These are phyloP conservation scores for Fusarium scirpi DNA, from an alignment of 2,329 filamentous ascomycete genomes.

Conservation along the genomic window DNA sequence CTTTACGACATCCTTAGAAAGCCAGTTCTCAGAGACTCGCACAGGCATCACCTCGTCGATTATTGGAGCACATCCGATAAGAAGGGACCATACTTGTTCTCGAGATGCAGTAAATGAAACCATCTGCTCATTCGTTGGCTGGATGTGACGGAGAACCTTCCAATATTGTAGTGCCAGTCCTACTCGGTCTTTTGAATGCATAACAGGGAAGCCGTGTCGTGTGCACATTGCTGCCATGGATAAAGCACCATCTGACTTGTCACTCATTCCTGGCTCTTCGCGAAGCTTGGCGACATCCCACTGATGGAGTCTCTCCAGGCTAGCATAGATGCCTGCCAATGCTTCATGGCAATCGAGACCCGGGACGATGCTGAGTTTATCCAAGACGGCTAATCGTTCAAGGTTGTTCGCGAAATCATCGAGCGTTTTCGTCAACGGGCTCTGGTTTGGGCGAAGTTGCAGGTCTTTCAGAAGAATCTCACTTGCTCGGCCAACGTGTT, in stretches of 20 bases:
- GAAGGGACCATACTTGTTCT: conserved; percentile 72
- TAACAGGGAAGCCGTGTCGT: conserved; percentile 75
- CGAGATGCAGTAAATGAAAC: conserved; percentile 54
- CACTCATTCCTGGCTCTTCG: conserved; percentile 59
- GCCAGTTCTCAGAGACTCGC: conserved; percentile 79
- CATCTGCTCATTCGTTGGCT: conserved; percentile 52
- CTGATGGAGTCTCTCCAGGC: conserved; percentile 75
- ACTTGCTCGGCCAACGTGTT: conserved; percentile 71
- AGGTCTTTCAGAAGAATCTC: conserved; percentile 76
- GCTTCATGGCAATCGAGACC: conserved; percentile 83
- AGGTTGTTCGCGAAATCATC: conserved; percentile 79
- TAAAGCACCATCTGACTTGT: conserved; percentile 62
- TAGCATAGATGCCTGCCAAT: conserved; percentile 77
- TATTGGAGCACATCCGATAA: conserved; percentile 72
- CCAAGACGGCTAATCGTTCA: conserved; percentile 74
- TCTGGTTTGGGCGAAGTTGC: conserved; percentile 68
- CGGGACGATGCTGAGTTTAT: conserved; percentile 76
- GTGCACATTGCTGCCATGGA: conserved; percentile 73
- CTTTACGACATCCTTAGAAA: conserved; percentile 75
- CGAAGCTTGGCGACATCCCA: conserved; percentile 74
- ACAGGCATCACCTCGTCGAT: conserved; percentile 65
- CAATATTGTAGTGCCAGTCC: conserved; percentile 83
- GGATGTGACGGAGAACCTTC: conserved; percentile 70
- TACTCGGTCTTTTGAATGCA: conserved; percentile 75
- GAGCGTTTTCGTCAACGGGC: conserved; percentile 76